phyloP scores from a whole-genome alignment of 2,329 filamentous ascomycete species.

The Phialophora chinensis region DNA sequence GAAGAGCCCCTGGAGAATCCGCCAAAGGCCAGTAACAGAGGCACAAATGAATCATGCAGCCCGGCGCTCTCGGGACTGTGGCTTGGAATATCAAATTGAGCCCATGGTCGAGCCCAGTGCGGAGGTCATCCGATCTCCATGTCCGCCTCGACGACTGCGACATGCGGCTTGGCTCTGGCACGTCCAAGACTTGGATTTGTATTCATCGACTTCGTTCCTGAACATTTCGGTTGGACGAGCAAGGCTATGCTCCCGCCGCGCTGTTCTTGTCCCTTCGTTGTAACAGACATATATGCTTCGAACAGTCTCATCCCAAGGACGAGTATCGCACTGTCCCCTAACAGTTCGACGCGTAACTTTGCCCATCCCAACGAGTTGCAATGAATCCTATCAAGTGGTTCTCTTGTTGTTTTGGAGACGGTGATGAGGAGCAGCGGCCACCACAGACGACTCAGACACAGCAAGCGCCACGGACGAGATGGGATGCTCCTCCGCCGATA shows the following conservation, averaged over 20 bases:
- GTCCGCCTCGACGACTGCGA: neutral
- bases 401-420: conserved; percentile 17
- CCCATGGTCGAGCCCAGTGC: neutral
- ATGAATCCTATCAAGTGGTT: conserved; percentile 10
- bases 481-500: conserved; percentile 20
- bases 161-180: neutral
- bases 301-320: neutral
- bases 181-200: neutral
- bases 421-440: conserved; percentile 5
- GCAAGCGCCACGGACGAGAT: conserved; percentile 10
- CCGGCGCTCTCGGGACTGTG: conserved; percentile 4
- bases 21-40: neutral
- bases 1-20: neutral
- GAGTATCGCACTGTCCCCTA: neutral
- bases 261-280: neutral
- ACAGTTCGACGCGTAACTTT: neutral
- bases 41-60: neutral
- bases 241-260: neutral
- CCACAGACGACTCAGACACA: conserved; percentile 14
- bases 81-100: neutral
- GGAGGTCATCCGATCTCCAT: neutral
- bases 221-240: neutral
- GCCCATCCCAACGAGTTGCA: neutral
- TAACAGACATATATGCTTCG: neutral
- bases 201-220: neutral